Base-by-base conservation (phyloP, 2,329 filamentous ascomycete genomes). In the Ophiostoma pallidulum region DNA sequence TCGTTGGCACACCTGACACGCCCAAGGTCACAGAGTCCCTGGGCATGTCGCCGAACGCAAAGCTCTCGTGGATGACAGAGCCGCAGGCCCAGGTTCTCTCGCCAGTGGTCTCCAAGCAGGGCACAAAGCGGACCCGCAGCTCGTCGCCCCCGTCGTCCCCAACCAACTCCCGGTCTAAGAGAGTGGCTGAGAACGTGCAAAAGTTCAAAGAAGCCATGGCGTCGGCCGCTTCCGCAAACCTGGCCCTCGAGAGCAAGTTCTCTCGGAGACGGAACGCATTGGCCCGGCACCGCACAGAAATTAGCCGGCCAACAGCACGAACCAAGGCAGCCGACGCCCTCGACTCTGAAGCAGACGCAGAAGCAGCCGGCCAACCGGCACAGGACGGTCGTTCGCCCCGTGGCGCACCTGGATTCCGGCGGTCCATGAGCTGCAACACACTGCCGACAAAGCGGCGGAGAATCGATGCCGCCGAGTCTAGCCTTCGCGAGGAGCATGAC, bases 111-210 rank as follows among this genome's bases (percentile, higher is more conserved):
- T 66, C 58, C 55, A 74, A 70, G 51, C 71, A 64, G 57, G 70
- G 71, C 52, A 76, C 71, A 55, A 90, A 89, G 62, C 75, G 86
- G 48, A 79, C 82, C 14, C 75, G 79, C 55, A 89, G 83, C 64
- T 87, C 84, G 12, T 89, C 86, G 1, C 84, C 85, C 1, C 66
- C 73, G 2, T 81, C 80, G 5, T 89, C 85, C 2, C 84, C 86
- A 1, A 72, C 74, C 40, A 51, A 64, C 14, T 66, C 74, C 13
- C 71, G 67, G 43, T 56, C 64, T 6, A 63, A 61, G 22, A 66
- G 67, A 1, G 68, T 71, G 7, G 58, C 72, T 0, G 66, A 82
- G 51, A 78, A 84, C 56, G 65, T 81, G 33, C 74, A 78, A 57
- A 71, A 73, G 53, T 64, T 82, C 36, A 73, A 75, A 33, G 69